Evolutionary conservation across 169 alveolate species (phyloP).

Genomic region (Eimeria sp.): DNA sequence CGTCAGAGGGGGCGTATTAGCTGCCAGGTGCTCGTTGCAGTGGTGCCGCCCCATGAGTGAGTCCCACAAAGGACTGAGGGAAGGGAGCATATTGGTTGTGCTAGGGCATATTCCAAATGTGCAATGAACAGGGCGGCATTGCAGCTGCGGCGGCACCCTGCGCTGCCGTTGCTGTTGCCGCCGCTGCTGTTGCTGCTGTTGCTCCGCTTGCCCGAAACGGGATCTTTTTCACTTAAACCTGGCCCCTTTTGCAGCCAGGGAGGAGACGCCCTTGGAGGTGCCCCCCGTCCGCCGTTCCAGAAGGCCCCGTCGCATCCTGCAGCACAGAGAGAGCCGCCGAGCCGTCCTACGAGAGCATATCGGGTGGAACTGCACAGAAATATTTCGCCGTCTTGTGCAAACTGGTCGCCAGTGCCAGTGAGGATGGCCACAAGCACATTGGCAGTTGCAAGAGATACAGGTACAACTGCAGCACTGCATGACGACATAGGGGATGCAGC

Average conservation of each 20-base stretch:
- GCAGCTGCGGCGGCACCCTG: slow-evolving; percentile 42
- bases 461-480: not conserved
- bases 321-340: not conserved
- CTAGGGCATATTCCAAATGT: not conserved
- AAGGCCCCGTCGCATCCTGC: not conserved
- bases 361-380: not conserved
- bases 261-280: not conserved
- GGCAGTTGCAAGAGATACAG: not conserved
- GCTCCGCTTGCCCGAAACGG: not conserved
- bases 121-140: slow-evolving; percentile 26
- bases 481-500: not conserved
- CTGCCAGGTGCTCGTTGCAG: not conserved
- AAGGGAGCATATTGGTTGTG: not conserved
- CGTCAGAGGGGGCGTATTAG: not conserved
- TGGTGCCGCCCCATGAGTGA: not conserved
- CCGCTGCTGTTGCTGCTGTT: slow-evolving; percentile 43
- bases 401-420: not conserved
- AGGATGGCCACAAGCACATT: not conserved
- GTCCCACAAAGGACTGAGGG: not conserved
- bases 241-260: not conserved
- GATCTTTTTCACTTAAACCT: not conserved
- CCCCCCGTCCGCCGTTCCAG: not conserved
- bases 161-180: not conserved
- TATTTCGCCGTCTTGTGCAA: not conserved
- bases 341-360: not conserved